phyloP scores from a whole-genome alignment of 2,329 filamentous ascomycete genomes.

The Niveomyces coronatus region DNA sequence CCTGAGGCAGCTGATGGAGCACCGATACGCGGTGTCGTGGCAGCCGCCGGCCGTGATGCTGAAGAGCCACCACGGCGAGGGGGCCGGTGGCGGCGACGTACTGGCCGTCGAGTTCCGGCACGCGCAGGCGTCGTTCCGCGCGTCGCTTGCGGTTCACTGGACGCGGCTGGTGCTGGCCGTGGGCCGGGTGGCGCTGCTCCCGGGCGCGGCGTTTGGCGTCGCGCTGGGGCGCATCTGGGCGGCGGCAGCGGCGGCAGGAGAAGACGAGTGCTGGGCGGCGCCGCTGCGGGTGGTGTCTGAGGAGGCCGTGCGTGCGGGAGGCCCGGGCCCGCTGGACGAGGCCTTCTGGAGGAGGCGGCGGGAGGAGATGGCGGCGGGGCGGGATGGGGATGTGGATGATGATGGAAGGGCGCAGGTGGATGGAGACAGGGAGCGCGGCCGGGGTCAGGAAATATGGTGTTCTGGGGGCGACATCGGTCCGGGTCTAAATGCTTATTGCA shows the following conservation, averaged over 20 bases:
- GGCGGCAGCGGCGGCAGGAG: not conserved
- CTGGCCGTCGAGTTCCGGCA: constrained; percentile 13
- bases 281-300: not conserved
- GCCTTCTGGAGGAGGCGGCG: not conserved
- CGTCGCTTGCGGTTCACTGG: constrained; percentile 11
- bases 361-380: not conserved
- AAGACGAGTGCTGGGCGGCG: not conserved
- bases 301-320: not conserved
- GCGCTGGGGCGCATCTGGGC: not conserved
- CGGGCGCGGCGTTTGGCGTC: constrained; percentile 3
- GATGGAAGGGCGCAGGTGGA: not conserved
- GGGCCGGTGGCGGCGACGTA: not conserved
- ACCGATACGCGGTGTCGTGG: not conserved
- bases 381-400: not conserved
- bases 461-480: no score
- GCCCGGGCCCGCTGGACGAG: not conserved
- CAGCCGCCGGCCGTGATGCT: not conserved
- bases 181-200: constrained; percentile 11
- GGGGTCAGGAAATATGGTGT: no score
- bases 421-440: no score
- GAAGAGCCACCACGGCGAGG: not conserved
- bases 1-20: not conserved
- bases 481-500: no score
- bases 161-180: constrained; percentile 10
- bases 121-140: constrained; percentile 11